A percentile compares a stretch with the other conserved stretches of the same genome.
Evolutionary conservation across 108 stramenopile species (phyloP).

Genomic region (Ochromonas danica): DNA sequence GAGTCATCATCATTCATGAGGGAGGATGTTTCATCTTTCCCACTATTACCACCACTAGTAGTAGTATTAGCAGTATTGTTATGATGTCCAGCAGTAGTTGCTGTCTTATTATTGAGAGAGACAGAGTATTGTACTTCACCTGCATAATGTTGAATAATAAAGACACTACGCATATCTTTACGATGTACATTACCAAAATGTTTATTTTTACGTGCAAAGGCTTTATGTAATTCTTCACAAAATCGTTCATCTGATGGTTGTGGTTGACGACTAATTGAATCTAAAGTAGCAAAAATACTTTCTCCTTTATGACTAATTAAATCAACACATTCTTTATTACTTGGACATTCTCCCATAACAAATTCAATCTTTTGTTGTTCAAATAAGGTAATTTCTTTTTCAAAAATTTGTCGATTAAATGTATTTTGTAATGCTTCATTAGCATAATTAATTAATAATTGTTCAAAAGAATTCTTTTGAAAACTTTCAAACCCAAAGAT

Average conservation of each 20-base stretch:
- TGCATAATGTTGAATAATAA: constrained; percentile 43
- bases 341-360: not conserved
- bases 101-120: not conserved
- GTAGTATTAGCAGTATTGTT: not conserved
- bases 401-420: constrained; percentile 52
- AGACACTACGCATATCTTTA: constrained; percentile 40
- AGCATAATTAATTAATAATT: constrained; percentile 61
- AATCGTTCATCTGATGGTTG: constrained; percentile 45
- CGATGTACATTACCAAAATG: constrained; percentile 44
- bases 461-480: constrained; percentile 53
- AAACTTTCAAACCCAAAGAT: constrained; percentile 55
- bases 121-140: constrained; percentile 38
- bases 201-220: constrained; percentile 31
- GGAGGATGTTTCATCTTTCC: not conserved
- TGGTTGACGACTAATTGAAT: constrained; percentile 50
- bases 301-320: not conserved
- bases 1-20: no score
- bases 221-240: constrained; percentile 46
- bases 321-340: constrained; percentile 27
- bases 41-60: no score
- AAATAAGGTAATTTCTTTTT: constrained; percentile 10
- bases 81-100: not conserved
- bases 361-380: constrained; percentile 26
- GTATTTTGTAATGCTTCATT: constrained; percentile 57
- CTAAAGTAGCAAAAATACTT: constrained; percentile 34